Base-by-base conservation (phyloP, 148 eudicot genomes). In the Rhododendron ferrugineum region DNA sequence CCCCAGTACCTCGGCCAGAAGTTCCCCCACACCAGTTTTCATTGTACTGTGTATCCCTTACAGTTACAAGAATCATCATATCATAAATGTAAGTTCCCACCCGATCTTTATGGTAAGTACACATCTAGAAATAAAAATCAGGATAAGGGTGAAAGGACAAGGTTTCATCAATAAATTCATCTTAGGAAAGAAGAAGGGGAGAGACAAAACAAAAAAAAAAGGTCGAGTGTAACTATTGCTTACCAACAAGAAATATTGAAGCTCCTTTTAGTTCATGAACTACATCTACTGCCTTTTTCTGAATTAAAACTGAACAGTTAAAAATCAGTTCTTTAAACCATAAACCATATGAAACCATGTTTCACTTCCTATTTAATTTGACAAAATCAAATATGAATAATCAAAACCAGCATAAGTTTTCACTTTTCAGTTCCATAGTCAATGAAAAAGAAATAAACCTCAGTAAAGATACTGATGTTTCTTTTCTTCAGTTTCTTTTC, bases 201-300 rank as follows among this genome's bases (percentile, higher is more conserved):
- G 18, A 79, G 60, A n/a, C 26, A 40, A 70, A 70, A 70, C 36
- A 28, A 70, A 70, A 54, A 70, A 70, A 54, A 64, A 70, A 28
- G 37, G 18, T 4, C 7, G 13, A 11, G 75, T 30, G 75, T 70
- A 88, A 86, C 4, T 23, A 77, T 46, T 23, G 60, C 93, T 91
- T 89, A 97, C 99, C 99, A 70, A 97, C 88, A 42, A 97, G 94
- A 84, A 91, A 95, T 88, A 97, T 87, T 40, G 98, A 97, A 81
- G 98, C 88, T 88, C 99, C 99, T 88, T 92, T 95, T 62, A 95
- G 89, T 62, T 88, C 95, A 84, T 91, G 83, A 81, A 89, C 87
- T 74, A 96, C 58, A 78, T 95, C 96, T 13, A 80, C 79, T 62
- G 98, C 98, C 91, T 85, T 94, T 87, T 90, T 95, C 99, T 96